These are phyloP conservation scores for Rhynchosporium graminicola DNA, from an alignment of 2,329 filamentous ascomycete genomes.

Conservation along the genomic window DNA sequence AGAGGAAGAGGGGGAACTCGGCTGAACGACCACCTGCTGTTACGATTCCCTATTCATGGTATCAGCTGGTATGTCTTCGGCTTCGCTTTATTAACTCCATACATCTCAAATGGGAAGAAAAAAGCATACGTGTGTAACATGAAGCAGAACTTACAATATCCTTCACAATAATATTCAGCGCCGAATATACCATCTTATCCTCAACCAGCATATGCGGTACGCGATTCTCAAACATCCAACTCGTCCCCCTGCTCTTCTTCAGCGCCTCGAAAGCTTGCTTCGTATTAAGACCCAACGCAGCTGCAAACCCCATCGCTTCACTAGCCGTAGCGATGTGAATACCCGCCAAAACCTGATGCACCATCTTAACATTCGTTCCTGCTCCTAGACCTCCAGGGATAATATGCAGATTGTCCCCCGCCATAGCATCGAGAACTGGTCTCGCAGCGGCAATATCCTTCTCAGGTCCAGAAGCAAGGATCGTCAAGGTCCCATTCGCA, in stretches of 20 bases:
- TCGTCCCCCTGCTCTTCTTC: slow-evolving; percentile 31
- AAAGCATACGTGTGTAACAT: background rate
- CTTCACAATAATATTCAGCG: slow-evolving; percentile 43
- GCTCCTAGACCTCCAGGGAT: slow-evolving; percentile 61
- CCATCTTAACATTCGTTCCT: slow-evolving; percentile 62
- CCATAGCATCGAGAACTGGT: slow-evolving; percentile 63
- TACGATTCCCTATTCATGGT: slow-evolving; percentile 34
- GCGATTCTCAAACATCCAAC: slow-evolving; percentile 60
- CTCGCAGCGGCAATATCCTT: slow-evolving; percentile 58
- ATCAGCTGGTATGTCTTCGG: slow-evolving; percentile 1
- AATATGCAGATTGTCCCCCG: slow-evolving; percentile 60
- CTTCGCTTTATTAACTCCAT: background rate
- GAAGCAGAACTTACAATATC: slow-evolving; percentile 39
- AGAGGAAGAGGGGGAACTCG: slow-evolving; percentile 43
- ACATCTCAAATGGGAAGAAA: background rate
- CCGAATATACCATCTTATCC: slow-evolving; percentile 46
- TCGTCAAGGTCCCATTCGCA: slow-evolving; percentile 70
- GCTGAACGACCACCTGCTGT: slow-evolving; percentile 37
- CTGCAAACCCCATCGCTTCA: slow-evolving; percentile 62
- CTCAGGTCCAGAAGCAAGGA: slow-evolving; percentile 67
- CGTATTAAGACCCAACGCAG: slow-evolving; percentile 54
- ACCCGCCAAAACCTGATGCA: slow-evolving; percentile 64
- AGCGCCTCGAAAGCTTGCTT: slow-evolving; percentile 44
- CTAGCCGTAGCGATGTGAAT: slow-evolving; percentile 62
- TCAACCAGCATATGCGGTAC: slow-evolving; percentile 53